These are phyloP conservation scores for Aureobasidium sp. DNA, from an alignment of 2,329 filamentous ascomycete genomes.

Conservation along the genomic window DNA sequence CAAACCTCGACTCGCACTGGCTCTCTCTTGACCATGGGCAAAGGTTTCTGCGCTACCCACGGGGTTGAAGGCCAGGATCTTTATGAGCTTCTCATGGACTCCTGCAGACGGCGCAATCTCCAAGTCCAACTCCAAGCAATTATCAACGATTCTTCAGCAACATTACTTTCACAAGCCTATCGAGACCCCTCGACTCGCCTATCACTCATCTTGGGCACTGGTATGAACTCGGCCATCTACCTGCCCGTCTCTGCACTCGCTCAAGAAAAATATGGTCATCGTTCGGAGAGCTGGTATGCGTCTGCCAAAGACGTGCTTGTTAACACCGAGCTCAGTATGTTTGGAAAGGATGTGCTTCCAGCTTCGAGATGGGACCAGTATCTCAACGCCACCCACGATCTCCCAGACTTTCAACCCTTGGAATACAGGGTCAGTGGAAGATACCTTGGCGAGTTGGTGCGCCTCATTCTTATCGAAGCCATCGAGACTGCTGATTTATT, in stretches of 20 bases:
- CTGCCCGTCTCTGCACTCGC: conserved; percentile 49
- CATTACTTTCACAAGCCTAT: conserved; percentile 55
- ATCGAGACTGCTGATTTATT: conserved; percentile 49
- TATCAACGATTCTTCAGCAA: conserved; percentile 56
- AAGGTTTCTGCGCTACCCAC: conserved; percentile 54
- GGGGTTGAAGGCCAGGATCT: conserved; percentile 53
- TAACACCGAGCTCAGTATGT: conserved; percentile 61
- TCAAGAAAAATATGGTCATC: conserved; percentile 46
- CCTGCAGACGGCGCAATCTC: conserved; percentile 46
- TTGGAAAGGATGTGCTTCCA: conserved; percentile 50
- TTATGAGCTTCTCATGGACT: conserved; percentile 49
- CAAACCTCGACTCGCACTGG: conserved; percentile 54
- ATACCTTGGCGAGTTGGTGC: conserved; percentile 56
- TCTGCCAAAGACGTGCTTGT: conserved; percentile 54
- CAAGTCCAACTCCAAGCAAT: conserved; percentile 55
- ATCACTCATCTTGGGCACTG: conserved; percentile 57
- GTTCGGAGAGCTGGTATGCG: conserved; percentile 48
- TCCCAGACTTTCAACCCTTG: conserved; percentile 56
- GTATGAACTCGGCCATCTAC: conserved; percentile 57
- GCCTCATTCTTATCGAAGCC: conserved; percentile 53
- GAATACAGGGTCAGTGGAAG: conserved; percentile 57
- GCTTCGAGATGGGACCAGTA: conserved; percentile 54
- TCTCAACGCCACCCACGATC: conserved; percentile 48
- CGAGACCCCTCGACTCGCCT: conserved; percentile 52
- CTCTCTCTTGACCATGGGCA: conserved; percentile 54